Conservation (phyloP, 495 filamentous ascomycete genomes). For the Cercophora samala region DNA sequence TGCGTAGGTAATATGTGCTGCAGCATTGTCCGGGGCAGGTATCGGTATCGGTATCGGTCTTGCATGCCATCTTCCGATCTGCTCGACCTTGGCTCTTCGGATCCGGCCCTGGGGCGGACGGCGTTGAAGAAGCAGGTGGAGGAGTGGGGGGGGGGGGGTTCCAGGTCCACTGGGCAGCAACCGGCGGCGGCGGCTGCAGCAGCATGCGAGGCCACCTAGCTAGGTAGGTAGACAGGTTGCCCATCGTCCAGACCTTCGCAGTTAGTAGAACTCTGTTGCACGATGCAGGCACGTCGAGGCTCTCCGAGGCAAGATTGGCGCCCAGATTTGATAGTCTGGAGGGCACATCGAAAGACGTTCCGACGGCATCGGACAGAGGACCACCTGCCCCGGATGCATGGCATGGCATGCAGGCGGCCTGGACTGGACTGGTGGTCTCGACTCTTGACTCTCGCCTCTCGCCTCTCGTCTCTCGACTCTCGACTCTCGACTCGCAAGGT, state of each 20-base stretch:
- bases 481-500: constrained; percentile 20
- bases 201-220: constrained; percentile 9
- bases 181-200: constrained; percentile 6
- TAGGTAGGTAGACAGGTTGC: constrained; percentile 18
- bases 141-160: no score
- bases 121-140: not conserved
- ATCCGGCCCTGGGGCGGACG: constrained; percentile 13
- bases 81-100: constrained; percentile 12
- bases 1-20: not conserved
- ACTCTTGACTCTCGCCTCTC: no score
- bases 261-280: constrained; percentile 21
- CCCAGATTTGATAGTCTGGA: constrained; percentile 23
- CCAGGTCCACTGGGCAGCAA: constrained; percentile 17
- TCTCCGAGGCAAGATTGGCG: constrained; percentile 23
- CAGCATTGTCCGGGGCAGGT: not conserved
- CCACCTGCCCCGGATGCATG: constrained; percentile 22
- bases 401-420: constrained; percentile 23
- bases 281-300: constrained; percentile 28
- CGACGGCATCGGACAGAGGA: constrained; percentile 19
- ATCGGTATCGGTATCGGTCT: not conserved
- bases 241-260: constrained; percentile 26
- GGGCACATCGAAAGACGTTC: constrained; percentile 28
- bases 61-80: constrained; percentile 1
- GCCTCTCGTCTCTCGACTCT: no score
- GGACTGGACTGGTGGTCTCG: no score